Base-by-base conservation (phyloP, 768 basidiomycete genomes). In the Porpolomopsis calyptriformis region DNA sequence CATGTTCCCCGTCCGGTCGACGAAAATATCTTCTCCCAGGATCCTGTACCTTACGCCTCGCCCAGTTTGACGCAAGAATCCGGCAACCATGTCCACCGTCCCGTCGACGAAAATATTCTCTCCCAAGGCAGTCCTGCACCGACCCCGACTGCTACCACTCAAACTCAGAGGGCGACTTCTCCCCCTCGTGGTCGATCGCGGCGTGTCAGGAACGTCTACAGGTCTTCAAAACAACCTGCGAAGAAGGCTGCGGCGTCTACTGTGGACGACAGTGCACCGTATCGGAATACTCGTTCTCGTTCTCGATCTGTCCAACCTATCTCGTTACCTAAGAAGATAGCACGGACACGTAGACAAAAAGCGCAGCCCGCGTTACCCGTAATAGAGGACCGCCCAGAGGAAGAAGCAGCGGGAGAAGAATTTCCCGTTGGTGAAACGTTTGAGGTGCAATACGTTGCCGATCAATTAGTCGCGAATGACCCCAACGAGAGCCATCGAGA, bases 261-360 rank as follows among this genome's bases (percentile, higher is more conserved):
- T 4, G 43, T 44, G 5, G 43, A 44, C 9, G 16, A 20, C 14
- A 34, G 33, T 22, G 4, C 44, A 27, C 44, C 44, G 10, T 45
- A 45, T 37, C 44, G 36, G 18, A 45, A 45, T 25, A 45, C 44
- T 36, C 44, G 44, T 7, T 36, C 36, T 25, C 33, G 44, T 18
- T 45, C 44, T n/a, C 8, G 26, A 16, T 43, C 27, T 4, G 33
- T 27, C 9, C 27, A 45, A 26, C 44, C 27, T n/a, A 14, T 23
- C 16, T 2, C 22, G 18, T 4, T 27, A 19, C 12, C n/a, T 2
- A 23, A 26, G n/a, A 23, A 22, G 29, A 37, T 16, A 33, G 25
- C 19, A 8, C 34, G 23, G 9, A 4, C 19, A 11, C 23, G 34
- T 31, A 27, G 34, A 24, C 4, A 20, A 11, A 44, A 31, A 24